Base-by-base conservation (phyloP, 2,329 filamentous ascomycete genomes). In the Hirsutella rhossiliensis region DNA sequence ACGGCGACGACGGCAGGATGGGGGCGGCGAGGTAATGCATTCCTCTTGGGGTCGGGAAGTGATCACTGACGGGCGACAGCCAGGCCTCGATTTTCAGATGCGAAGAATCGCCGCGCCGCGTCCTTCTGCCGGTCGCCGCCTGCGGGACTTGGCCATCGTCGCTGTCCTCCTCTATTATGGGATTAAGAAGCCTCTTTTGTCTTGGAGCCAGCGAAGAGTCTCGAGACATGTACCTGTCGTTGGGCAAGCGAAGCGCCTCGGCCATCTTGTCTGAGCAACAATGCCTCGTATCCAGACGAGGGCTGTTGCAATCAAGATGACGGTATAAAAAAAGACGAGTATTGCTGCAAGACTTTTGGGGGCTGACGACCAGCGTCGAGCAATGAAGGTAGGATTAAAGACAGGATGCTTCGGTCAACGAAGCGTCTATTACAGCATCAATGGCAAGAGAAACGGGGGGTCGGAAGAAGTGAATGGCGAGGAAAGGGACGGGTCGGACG, bases 11-110 rank as follows among this genome's bases (percentile, higher is more conserved):
- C 31, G 79, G 73, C 45, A 80, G 68, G 56, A 76, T 71, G 40
- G 78, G 76, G 41, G 77, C 78, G 34, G 78, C 68, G 56, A 82
- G 71, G 57, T 79, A 80, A 60, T 82, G 71, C 52, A 75, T 66
- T 47, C 80, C 82, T 54, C 78, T 72, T n/a, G 82, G 82, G 9
- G 82, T 84, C 37, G 82, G 83, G 57, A 87, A 87, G 58, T 86
- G 73, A 53, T 76, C 75, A 58, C 71, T 76, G 60, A 71, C 62
- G 38, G 76, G 76, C 38, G 74, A 76, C 38, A 78, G 59, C 76
- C 75, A 79, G 49, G 73, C 69, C 50, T 73, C 66, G 50, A 77
- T 72, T 57, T 71, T 75, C 46, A 76, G 63, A 47, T 67, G 63
- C 36, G 69, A 64, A 37, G 54, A 47, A 43, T 61, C 58, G 29